Evolutionary conservation across 2,329 filamentous ascomycete genomes (phyloP).

Genomic region (Ascochyta fabae): DNA sequence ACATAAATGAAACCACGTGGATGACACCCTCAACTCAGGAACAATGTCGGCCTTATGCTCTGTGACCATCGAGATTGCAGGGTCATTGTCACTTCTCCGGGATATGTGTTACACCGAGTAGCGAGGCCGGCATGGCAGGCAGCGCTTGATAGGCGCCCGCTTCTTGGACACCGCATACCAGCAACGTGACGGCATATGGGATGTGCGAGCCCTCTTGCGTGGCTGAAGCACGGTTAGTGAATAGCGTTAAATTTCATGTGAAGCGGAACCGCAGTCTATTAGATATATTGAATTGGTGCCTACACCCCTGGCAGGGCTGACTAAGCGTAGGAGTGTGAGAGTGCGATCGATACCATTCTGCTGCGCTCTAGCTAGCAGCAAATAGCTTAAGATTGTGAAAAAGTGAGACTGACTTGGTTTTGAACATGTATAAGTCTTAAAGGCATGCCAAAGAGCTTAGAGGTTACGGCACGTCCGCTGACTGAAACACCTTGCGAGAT

Average conservation of each 20-base stretch:
- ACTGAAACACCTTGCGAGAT: too few species aligned
- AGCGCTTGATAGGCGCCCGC: slow-evolving; percentile 17
- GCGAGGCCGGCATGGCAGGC: not conserved
- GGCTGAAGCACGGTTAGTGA: not conserved
- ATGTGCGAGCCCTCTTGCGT: not conserved
- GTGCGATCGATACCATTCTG: not conserved
- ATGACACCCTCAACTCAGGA: slow-evolving; percentile 3
- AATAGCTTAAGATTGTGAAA: not conserved
- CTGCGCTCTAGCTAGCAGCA: not conserved
- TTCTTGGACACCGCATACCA: not conserved
- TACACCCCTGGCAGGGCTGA: not conserved
- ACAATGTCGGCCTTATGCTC: slow-evolving; percentile 9
- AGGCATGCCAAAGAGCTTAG: too few species aligned
- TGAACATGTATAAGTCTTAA: too few species aligned
- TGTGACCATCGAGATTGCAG: slow-evolving; percentile 8
- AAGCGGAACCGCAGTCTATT: not conserved
- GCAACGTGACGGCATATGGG: slow-evolving; percentile 6
- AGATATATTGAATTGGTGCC: not conserved
- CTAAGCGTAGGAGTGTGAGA: not conserved
- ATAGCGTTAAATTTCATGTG: not conserved
- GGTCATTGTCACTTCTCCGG: not conserved
- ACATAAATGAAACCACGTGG: slow-evolving; percentile 16
- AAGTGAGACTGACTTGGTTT: not conserved
- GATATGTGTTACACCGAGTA: slow-evolving; percentile 8
- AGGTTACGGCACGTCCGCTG: too few species aligned